Percentiles rank a stretch among this genome's conserved stretches.
Conservation (phyloP, 1,284 basidiomycete genomes). For the Coniophora puteana region DNA sequence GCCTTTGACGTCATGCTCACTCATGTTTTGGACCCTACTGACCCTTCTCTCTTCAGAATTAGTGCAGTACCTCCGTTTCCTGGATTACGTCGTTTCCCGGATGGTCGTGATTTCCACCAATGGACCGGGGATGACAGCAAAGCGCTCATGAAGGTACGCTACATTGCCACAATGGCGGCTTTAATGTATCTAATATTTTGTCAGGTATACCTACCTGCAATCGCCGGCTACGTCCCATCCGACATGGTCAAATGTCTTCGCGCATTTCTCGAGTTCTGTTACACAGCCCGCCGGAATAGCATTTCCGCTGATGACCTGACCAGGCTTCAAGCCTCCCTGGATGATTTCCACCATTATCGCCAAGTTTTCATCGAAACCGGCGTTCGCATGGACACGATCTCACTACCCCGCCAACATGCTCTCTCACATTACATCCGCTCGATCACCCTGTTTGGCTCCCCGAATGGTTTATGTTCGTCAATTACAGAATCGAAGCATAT, state of each 20-base stretch:
- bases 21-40: background rate
- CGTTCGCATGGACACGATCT: constrained; percentile 10
- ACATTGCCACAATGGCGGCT: background rate
- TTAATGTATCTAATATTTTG: background rate
- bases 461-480: constrained; percentile 3
- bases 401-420: constrained; percentile 20
- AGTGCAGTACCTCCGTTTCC: background rate
- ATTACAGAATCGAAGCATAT: constrained; percentile 5
- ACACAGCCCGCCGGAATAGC: constrained; percentile 12
- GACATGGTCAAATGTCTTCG: constrained; percentile 8
- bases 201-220: constrained; percentile 10
- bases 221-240: constrained; percentile 10
- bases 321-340: constrained; percentile 12
- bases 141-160: constrained; percentile 21
- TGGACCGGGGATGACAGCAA: constrained; percentile 27
- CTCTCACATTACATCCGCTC: constrained; percentile 9
- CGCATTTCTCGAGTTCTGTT: constrained; percentile 21
- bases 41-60: background rate
- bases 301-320: constrained; percentile 11
- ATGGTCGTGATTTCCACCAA: constrained; percentile 12
- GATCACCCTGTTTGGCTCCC: constrained; percentile 10
- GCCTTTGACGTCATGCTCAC: background rate
- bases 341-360: constrained; percentile 11
- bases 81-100: background rate
- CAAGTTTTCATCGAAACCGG: constrained; percentile 6